Conservation (phyloP, 176 grass and related monocot species). For the Carex cristatella region DNA sequence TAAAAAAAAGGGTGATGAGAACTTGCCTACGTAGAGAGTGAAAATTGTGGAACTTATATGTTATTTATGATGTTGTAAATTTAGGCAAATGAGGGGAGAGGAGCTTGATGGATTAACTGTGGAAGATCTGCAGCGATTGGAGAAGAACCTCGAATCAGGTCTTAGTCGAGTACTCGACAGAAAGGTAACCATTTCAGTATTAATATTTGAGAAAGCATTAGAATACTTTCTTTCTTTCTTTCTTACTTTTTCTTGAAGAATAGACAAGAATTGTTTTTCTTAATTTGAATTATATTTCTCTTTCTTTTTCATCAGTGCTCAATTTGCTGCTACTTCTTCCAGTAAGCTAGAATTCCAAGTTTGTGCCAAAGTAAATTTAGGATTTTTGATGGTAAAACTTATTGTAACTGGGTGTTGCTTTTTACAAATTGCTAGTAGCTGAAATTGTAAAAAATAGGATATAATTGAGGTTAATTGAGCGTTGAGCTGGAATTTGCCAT, state of each 20-base stretch:
- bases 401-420: not conserved
- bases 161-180: constrained; percentile 54
- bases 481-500: not conserved
- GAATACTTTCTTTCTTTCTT: not conserved
- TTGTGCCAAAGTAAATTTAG: not conserved
- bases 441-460: not conserved
- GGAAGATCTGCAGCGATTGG: constrained; percentile 62
- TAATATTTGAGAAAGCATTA: not conserved
- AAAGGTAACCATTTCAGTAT: constrained; percentile 41
- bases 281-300: not conserved
- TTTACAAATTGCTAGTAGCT: not conserved
- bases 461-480: not conserved
- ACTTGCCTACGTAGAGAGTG: not conserved
- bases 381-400: not conserved
- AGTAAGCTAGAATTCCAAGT: not conserved
- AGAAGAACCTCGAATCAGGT: constrained; percentile 85
- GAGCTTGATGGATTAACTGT: constrained; percentile 64
- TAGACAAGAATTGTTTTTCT: not conserved
- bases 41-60: not conserved
- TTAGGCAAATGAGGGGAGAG: constrained; percentile 90
- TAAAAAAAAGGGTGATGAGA: not conserved
- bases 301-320: too few species aligned
- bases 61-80: not conserved
- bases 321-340: not conserved
- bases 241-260: not conserved